These are phyloP conservation scores for Elasticomyces elasticus DNA, from an alignment of 495 filamentous ascomycete genomes.

Conservation along the genomic window DNA sequence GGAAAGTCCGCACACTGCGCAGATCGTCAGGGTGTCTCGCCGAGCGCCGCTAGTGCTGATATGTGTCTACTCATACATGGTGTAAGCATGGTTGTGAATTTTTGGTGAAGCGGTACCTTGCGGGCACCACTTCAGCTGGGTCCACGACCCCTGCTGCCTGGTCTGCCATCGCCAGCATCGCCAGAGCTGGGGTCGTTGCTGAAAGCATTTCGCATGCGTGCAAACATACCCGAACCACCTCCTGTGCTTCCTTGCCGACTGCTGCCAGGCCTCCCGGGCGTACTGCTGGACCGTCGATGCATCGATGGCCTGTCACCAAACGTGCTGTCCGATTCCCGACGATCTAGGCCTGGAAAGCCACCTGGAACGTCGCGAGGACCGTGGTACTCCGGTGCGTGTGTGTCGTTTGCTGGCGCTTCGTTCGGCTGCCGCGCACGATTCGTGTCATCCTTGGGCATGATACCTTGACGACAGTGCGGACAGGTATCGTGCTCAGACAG, in stretches of 20 bases:
- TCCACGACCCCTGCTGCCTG: background rate
- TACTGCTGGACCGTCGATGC: background rate
- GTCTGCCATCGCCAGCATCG: background rate
- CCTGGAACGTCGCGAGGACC: slow-evolving; percentile 6
- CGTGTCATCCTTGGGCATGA: slow-evolving; percentile 31
- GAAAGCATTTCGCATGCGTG: slow-evolving; percentile 10
- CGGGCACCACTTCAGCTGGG: background rate
- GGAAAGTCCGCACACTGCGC: background rate
- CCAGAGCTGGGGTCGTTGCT: background rate
- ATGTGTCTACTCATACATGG: background rate
- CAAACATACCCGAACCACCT: slow-evolving; percentile 3
- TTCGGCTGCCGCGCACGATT: slow-evolving; percentile 1
- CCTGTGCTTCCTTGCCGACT: background rate
- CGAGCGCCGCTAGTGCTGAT: background rate
- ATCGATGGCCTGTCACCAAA: slow-evolving; percentile 7
- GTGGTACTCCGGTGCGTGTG: slow-evolving; percentile 1
- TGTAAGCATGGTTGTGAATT: slow-evolving; percentile 1
- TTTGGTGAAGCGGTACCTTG: background rate
- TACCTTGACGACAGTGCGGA: slow-evolving; percentile 73
- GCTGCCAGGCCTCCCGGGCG: slow-evolving; percentile 1
- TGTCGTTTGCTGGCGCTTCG: slow-evolving; percentile 17
- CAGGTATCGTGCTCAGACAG: slow-evolving; percentile 82
- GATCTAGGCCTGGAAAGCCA: background rate
- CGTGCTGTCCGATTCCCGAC: slow-evolving; percentile 5
- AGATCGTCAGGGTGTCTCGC: background rate